phyloP scores from a whole-genome alignment of 202 grass and related monocot species.

The Carex arenaria region DNA sequence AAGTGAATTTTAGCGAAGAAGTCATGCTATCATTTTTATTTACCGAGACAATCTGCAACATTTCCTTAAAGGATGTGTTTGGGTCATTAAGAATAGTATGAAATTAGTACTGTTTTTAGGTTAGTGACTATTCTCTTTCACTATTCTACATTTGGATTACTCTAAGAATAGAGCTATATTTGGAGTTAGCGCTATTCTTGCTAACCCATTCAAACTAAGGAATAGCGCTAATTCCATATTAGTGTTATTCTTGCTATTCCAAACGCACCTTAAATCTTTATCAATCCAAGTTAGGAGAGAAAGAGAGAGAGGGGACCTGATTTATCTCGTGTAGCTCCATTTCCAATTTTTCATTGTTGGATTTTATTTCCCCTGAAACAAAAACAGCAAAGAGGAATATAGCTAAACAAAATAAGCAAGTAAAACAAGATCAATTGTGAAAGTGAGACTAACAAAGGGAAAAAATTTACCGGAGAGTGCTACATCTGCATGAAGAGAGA shows the following conservation, averaged over 20 bases:
- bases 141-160: too few species aligned
- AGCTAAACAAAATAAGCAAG: background rate
- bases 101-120: too few species aligned
- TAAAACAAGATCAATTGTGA: background rate
- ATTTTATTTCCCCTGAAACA: constrained; percentile 7
- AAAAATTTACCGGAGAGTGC: constrained; percentile 1
- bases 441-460: background rate
- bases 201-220: too few species aligned
- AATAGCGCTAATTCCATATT: too few species aligned
- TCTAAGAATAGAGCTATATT: too few species aligned
- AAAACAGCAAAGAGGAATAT: background rate
- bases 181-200: too few species aligned
- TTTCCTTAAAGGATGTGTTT: background rate
- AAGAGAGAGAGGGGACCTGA: constrained; percentile 3
- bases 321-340: background rate
- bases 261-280: too few species aligned
- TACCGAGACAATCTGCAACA: background rate
- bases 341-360: background rate
- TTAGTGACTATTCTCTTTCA: too few species aligned
- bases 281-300: background rate
- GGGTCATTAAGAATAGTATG: too few species aligned
- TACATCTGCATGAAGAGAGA: constrained; percentile 2
- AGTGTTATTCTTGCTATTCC: too few species aligned
- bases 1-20: too few species aligned
- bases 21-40: background rate